These are phyloP conservation scores for Nicotiana sylvestris DNA, from an alignment of 257 asterid species.

Conservation along the genomic window DNA sequence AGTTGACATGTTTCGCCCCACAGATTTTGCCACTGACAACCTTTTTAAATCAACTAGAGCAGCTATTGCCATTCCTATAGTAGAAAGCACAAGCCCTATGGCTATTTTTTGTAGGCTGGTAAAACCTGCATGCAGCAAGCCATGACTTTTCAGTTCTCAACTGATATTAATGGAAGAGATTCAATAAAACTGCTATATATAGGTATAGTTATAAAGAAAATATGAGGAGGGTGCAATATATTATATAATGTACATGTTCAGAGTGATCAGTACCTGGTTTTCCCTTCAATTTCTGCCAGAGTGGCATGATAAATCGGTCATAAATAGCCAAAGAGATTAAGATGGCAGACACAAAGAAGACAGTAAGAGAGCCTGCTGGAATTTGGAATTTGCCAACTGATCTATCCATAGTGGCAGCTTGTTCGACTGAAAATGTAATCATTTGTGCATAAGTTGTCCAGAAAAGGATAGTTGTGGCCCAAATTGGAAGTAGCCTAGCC, in stretches of 20 bases:
- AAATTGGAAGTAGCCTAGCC: slow-evolving; percentile 66
- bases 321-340: slow-evolving; percentile 57
- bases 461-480: slow-evolving; percentile 93
- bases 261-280: slow-evolving; percentile 47
- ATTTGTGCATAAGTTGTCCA: slow-evolving; percentile 96
- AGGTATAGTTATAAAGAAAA: too few relatives aligned
- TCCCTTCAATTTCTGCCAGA: slow-evolving; percentile 77
- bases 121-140: slow-evolving; percentile 44
- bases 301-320: slow-evolving; percentile 75
- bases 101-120: slow-evolving; percentile 62
- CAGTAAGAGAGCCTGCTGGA: slow-evolving; percentile 91
- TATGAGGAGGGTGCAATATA: too few relatives aligned
- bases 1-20: slow-evolving; percentile 19
- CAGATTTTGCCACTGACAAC: slow-evolving; percentile 45
- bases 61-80: slow-evolving; percentile 71
- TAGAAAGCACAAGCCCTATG: slow-evolving; percentile 64
- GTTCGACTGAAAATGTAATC: slow-evolving; percentile 90
- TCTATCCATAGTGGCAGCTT: slow-evolving; percentile 85
- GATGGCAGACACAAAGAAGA: slow-evolving; percentile 78
- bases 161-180: too few relatives aligned
- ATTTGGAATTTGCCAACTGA: slow-evolving; percentile 53
- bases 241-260: too few relatives aligned
- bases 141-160: too few relatives aligned
- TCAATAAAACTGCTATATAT: too few relatives aligned
- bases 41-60: slow-evolving; percentile 66